Conservation (phyloP, 768 basidiomycete species). For the Aureoboletus auriporus region DNA sequence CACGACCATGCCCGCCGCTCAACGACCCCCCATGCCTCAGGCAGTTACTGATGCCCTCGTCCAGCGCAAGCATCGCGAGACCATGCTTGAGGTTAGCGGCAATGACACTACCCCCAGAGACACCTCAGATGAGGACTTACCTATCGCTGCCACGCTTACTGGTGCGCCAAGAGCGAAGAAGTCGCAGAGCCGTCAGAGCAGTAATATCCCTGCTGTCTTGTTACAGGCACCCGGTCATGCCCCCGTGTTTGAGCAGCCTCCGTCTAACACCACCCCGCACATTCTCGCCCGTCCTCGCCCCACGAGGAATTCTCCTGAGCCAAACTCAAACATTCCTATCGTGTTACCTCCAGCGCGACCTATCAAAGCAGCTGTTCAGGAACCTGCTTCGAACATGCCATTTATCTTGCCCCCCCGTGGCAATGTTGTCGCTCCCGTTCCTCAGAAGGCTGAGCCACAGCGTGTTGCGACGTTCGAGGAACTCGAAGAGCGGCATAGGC, state of each 20-base stretch:
- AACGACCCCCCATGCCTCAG: slow-evolving; percentile 54
- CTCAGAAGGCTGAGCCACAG: slow-evolving; percentile 44
- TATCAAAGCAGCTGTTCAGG: slow-evolving; percentile 34
- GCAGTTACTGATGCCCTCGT: slow-evolving; percentile 75
- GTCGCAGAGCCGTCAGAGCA: slow-evolving; percentile 14
- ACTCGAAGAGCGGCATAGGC: slow-evolving; percentile 77
- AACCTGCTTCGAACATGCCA: slow-evolving; percentile 35
- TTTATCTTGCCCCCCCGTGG: slow-evolving; percentile 42
- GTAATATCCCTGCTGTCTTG: slow-evolving; percentile 25
- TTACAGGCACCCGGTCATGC: slow-evolving; percentile 30
- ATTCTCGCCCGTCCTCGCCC: slow-evolving; percentile 22
- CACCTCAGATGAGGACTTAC: slow-evolving; percentile 32
- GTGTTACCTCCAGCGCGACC: slow-evolving; percentile 27
- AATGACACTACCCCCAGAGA: slow-evolving; percentile 30
- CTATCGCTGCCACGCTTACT: slow-evolving; percentile 25
- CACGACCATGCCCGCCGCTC: slow-evolving; percentile 29
- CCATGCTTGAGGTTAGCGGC: slow-evolving; percentile 47
- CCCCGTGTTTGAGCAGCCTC: slow-evolving; percentile 23
- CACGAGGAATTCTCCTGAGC: slow-evolving; percentile 15
- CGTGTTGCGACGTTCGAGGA: slow-evolving; percentile 84
- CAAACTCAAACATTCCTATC: slow-evolving; percentile 27
- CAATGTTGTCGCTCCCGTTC: slow-evolving; percentile 36
- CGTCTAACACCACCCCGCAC: slow-evolving; percentile 14
- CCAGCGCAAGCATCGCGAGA: slow-evolving; percentile 69
- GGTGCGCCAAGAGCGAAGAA: slow-evolving; percentile 14